Conservation (phyloP, 2,329 filamentous ascomycete genomes). For the Aureobasidium zeae region DNA sequence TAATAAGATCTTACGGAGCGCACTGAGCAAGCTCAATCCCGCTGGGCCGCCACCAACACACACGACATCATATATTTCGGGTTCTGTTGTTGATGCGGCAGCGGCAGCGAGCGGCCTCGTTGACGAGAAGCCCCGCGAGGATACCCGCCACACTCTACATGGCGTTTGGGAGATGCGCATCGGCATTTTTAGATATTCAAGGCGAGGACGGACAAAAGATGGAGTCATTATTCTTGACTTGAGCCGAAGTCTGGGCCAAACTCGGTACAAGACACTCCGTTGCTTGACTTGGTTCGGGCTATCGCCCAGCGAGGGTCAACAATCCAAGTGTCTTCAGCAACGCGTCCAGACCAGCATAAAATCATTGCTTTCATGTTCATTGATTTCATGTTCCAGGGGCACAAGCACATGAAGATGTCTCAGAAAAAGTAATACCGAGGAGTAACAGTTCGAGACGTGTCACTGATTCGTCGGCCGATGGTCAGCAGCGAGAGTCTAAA, state of each 20-base stretch:
- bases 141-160: slow-evolving; percentile 13
- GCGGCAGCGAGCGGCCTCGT: slow-evolving; percentile 1
- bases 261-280: slow-evolving; percentile 4
- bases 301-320: neutral
- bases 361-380: slow-evolving; percentile 1
- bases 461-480: slow-evolving; percentile 6
- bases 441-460: neutral
- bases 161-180: slow-evolving; percentile 13
- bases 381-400: neutral
- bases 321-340: neutral
- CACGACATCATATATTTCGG: slow-evolving; percentile 85
- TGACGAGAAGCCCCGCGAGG: slow-evolving; percentile 13
- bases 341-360: neutral
- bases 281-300: slow-evolving; percentile 6
- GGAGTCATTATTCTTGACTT: too few species aligned
- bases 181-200: slow-evolving; percentile 13
- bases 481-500: slow-evolving; percentile 3
- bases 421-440: neutral
- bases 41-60: slow-evolving; percentile 85
- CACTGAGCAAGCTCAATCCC: slow-evolving; percentile 51
- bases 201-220: slow-evolving; percentile 9
- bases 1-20: slow-evolving; percentile 31
- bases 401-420: slow-evolving; percentile 10
- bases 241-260: slow-evolving; percentile 15
- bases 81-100: slow-evolving; percentile 22